phyloP scores from a whole-genome alignment of 2,329 filamentous ascomycete genomes.

The Beauveria brongniartii region DNA sequence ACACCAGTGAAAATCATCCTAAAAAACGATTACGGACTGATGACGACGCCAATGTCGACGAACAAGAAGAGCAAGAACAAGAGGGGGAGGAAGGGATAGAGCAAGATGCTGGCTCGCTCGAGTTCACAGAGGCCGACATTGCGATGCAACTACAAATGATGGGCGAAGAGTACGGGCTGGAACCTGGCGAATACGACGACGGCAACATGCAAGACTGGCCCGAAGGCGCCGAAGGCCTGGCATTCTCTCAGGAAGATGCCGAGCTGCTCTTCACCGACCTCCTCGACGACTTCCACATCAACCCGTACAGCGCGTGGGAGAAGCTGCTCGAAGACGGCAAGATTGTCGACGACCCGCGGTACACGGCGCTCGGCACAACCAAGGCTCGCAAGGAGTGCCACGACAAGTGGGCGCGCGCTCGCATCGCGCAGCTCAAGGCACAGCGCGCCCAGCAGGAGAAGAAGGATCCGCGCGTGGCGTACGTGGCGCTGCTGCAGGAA shows the following conservation, averaged over 20 bases:
- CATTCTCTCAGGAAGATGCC: slow-evolving; percentile 68
- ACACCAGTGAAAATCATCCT: slow-evolving; percentile 28
- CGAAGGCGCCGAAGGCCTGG: slow-evolving; percentile 62
- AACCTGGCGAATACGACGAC: slow-evolving; percentile 68
- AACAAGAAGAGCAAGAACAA: slow-evolving; percentile 38
- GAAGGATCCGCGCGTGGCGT: slow-evolving; percentile 74
- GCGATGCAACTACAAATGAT: slow-evolving; percentile 85
- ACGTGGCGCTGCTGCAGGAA: slow-evolving; percentile 71
- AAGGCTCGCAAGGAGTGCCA: slow-evolving; percentile 74
- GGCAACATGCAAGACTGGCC: slow-evolving; percentile 54
- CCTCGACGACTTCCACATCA: slow-evolving; percentile 73
- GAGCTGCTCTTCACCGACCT: slow-evolving; percentile 75
- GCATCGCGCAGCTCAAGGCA: slow-evolving; percentile 64
- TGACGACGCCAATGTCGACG: slow-evolving; percentile 47
- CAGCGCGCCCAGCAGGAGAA: slow-evolving; percentile 68
- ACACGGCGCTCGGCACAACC: slow-evolving; percentile 75
- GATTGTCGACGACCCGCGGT: slow-evolving; percentile 78
- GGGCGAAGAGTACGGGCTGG: slow-evolving; percentile 75
- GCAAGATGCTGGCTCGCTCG: slow-evolving; percentile 48
- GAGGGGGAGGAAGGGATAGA: slow-evolving; percentile 51
- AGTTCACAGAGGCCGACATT: slow-evolving; percentile 92
- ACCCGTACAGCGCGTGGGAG: slow-evolving; percentile 87
- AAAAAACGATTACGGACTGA: slow-evolving; percentile 57
- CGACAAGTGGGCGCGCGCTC: slow-evolving; percentile 73
- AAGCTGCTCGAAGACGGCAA: slow-evolving; percentile 75